These are phyloP conservation scores for Boletus tomentosulus DNA, from an alignment of 768 basidiomycete species.

Conservation along the genomic window DNA sequence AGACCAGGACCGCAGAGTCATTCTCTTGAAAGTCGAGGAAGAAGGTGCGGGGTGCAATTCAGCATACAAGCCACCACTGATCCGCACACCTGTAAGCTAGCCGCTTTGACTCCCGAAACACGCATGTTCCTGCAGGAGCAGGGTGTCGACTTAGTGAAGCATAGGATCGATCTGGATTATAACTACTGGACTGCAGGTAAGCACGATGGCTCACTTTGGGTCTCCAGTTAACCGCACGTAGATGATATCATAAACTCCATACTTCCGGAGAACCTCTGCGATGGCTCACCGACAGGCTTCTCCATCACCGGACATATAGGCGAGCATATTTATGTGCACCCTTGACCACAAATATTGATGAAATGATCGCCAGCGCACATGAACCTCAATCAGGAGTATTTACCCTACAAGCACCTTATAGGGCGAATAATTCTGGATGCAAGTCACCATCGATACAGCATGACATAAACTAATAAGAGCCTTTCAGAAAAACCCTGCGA, in stretches of 20 bases:
- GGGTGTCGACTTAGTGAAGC: constrained; percentile 50
- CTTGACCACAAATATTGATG: background rate
- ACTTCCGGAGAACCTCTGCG: constrained; percentile 72
- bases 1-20: constrained; percentile 50
- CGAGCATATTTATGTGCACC: constrained; percentile 30
- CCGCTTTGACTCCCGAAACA: constrained; percentile 57
- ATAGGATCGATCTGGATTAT: constrained; percentile 69
- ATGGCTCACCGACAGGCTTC: constrained; percentile 83
- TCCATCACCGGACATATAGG: constrained; percentile 90
- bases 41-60: constrained; percentile 46
- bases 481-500: constrained; percentile 79
- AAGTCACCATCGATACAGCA: constrained; percentile 24
- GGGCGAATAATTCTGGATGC: constrained; percentile 92
- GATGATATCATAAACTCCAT: constrained; percentile 83
- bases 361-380: constrained; percentile 63
- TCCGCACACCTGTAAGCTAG: constrained; percentile 46
- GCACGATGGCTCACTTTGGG: background rate
- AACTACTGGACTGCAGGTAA: constrained; percentile 86
- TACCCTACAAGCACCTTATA: constrained; percentile 88
- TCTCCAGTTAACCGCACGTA: constrained; percentile 27
- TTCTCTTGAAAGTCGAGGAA: constrained; percentile 58
- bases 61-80: constrained; percentile 1
- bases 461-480: constrained; percentile 6
- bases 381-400: constrained; percentile 85
- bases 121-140: constrained; percentile 53